phyloP scores from a whole-genome alignment of 495 filamentous ascomycete species.

The Zalerion maritima region DNA sequence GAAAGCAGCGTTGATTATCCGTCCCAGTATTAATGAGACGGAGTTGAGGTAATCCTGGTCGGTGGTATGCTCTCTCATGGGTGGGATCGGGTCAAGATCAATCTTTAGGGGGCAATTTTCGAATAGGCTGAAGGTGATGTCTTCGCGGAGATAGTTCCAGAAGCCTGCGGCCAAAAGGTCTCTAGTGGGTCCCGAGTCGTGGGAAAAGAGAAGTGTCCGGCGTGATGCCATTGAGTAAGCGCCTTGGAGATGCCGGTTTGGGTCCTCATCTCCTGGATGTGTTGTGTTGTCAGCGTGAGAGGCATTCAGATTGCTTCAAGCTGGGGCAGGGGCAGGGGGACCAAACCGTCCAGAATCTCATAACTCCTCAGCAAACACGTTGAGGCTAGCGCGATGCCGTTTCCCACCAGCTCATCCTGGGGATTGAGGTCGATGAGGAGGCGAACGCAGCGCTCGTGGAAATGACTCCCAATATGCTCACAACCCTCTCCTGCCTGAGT shows the following conservation, averaged over 20 bases:
- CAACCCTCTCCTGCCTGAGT: slow-evolving; percentile 3
- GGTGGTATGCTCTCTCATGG: slow-evolving; percentile 1
- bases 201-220: not conserved
- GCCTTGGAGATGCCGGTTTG: slow-evolving; percentile 9
- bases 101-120: slow-evolving; percentile 19
- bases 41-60: slow-evolving; percentile 19
- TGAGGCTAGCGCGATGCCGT: slow-evolving; percentile 17
- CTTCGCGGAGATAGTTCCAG: slow-evolving; percentile 27
- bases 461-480: slow-evolving; percentile 3
- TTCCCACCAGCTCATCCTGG: slow-evolving; percentile 9
- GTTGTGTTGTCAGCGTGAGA: not conserved
- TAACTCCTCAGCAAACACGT: slow-evolving; percentile 25
- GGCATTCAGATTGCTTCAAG: not conserved
- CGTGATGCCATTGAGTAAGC: slow-evolving; percentile 12
- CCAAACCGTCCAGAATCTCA: slow-evolving; percentile 17
- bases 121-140: slow-evolving; percentile 23
- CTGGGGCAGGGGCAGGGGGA: no score
- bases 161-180: slow-evolving; percentile 18
- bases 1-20: slow-evolving; percentile 19
- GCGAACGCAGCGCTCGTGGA: slow-evolving; percentile 8
- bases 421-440: slow-evolving; percentile 8
- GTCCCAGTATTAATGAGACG: slow-evolving; percentile 17
- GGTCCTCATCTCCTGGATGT: slow-evolving; percentile 5
- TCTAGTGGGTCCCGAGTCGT: slow-evolving; percentile 4
- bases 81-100: slow-evolving; percentile 12